These are phyloP conservation scores for Trichoderma asperellum DNA, from an alignment of 2,329 filamentous ascomycete species.

Conservation along the genomic window DNA sequence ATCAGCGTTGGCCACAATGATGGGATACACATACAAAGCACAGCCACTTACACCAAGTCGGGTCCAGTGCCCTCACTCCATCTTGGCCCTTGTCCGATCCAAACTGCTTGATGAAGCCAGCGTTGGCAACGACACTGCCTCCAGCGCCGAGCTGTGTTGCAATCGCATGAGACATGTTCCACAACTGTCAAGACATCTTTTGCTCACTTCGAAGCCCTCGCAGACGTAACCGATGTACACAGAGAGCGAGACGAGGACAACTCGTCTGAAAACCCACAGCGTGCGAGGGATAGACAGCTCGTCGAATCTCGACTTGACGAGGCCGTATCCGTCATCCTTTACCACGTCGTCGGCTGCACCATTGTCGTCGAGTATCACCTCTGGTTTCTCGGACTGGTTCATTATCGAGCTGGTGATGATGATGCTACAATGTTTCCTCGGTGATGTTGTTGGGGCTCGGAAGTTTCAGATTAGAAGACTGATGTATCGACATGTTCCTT, in stretches of 20 bases:
- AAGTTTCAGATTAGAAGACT: neutral
- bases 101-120: neutral
- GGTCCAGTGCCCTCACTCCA: neutral
- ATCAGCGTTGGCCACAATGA: neutral
- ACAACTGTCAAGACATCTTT: neutral
- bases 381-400: neutral
- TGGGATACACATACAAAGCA: neutral
- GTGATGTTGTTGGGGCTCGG: neutral
- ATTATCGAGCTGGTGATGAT: neutral
- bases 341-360: neutral
- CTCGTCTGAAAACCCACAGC: neutral
- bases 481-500: neutral
- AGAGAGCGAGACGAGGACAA: neutral
- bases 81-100: neutral
- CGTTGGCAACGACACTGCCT: neutral
- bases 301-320: neutral
- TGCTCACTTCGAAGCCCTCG: neutral
- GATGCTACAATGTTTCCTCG: neutral
- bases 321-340: neutral
- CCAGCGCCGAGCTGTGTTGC: neutral
- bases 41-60: neutral
- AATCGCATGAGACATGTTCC: neutral
- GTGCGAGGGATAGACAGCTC: neutral
- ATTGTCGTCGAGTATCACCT: neutral
- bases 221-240: neutral